Evolutionary conservation across 2,329 filamentous ascomycete species (phyloP).

Genomic region (Talaromyces funiculosus): DNA sequence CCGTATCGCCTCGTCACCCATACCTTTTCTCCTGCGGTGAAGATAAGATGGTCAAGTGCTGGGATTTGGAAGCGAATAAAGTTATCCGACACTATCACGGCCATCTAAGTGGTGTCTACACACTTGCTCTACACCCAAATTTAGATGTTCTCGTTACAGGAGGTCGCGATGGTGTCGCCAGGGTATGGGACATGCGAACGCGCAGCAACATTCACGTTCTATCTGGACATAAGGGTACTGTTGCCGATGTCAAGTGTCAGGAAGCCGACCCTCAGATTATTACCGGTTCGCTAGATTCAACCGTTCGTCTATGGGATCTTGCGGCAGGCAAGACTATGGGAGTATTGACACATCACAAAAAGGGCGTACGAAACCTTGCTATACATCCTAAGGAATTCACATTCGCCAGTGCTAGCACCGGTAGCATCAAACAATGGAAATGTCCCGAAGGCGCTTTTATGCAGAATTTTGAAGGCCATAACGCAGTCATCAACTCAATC

Average conservation of each 20-base stretch:
- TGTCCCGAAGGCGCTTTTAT: conserved; percentile 97
- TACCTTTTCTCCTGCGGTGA: conserved; percentile 98
- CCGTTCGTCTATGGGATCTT: conserved; percentile 88
- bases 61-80: conserved; percentile 99
- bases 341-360: conserved; percentile 96
- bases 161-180: conserved; percentile 85
- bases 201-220: conserved; percentile 93
- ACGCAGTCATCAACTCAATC: conserved; percentile 91
- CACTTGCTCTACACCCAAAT: conserved; percentile 84
- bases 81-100: conserved; percentile 97
- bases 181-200: conserved; percentile 98
- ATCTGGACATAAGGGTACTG: conserved; percentile 81
- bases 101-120: conserved; percentile 93
- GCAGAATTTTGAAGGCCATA: conserved; percentile 98
- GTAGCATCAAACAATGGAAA: conserved; percentile 98
- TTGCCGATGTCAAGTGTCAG: conserved; percentile 84
- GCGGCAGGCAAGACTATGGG: conserved; percentile 95
- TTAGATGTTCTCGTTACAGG: conserved; percentile 93
- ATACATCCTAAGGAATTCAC: conserved; percentile 91
- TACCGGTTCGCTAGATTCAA: conserved; percentile 84
- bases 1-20: conserved; percentile 86
- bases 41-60: conserved; percentile 99
- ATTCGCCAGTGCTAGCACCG: conserved; percentile 85
- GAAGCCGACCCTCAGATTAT: conserved; percentile 96
- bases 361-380: conserved; percentile 80